Percentiles rank a stretch among this genome's conserved stretches.
phyloP scores from a whole-genome alignment of 495 filamentous ascomycete species.

The Neurospora sp. region DNA sequence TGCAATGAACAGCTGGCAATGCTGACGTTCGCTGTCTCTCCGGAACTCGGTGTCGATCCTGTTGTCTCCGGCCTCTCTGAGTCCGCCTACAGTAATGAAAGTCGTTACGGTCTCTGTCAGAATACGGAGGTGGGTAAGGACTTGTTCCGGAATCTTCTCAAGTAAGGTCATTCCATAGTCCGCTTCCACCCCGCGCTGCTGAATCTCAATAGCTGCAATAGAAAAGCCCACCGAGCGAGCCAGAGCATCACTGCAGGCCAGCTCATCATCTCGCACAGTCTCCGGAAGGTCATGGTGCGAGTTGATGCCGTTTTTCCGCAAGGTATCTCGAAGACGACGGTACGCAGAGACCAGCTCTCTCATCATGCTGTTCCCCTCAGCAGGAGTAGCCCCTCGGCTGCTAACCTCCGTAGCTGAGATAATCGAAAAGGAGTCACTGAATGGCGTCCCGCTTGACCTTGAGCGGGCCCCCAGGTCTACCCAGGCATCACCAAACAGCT shows the following conservation, averaged over 20 bases:
- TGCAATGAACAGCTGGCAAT: slow-evolving; percentile 64
- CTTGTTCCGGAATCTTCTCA: slow-evolving; percentile 73
- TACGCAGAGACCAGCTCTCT: slow-evolving; percentile 75
- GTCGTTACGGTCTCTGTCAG: slow-evolving; percentile 80
- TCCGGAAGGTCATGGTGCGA: slow-evolving; percentile 25
- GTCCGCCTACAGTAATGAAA: slow-evolving; percentile 67
- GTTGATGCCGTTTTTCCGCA: slow-evolving; percentile 57
- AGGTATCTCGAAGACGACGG: slow-evolving; percentile 65
- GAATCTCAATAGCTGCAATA: slow-evolving; percentile 86
- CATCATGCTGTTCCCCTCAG: slow-evolving; percentile 35
- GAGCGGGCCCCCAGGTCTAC: slow-evolving; percentile 17
- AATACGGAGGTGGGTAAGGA: slow-evolving; percentile 80
- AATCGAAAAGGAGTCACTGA: slow-evolving; percentile 20
- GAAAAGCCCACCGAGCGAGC: slow-evolving; percentile 71
- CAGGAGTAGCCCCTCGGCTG: slow-evolving; percentile 11
- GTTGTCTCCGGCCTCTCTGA: slow-evolving; percentile 48
- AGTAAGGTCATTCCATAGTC: slow-evolving; percentile 65
- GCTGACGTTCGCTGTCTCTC: slow-evolving; percentile 58
- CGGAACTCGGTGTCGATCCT: slow-evolving; percentile 57
- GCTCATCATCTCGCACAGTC: slow-evolving; percentile 17
- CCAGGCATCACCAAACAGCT: slow-evolving; percentile 27
- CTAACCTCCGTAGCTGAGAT: slow-evolving; percentile 12
- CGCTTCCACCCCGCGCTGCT: slow-evolving; percentile 76
- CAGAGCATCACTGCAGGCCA: slow-evolving; percentile 57
- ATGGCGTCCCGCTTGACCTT: slow-evolving; percentile 19